Conservation (phyloP, 1,284 basidiomycete species). For the Acaromyces ingoldii region DNA sequence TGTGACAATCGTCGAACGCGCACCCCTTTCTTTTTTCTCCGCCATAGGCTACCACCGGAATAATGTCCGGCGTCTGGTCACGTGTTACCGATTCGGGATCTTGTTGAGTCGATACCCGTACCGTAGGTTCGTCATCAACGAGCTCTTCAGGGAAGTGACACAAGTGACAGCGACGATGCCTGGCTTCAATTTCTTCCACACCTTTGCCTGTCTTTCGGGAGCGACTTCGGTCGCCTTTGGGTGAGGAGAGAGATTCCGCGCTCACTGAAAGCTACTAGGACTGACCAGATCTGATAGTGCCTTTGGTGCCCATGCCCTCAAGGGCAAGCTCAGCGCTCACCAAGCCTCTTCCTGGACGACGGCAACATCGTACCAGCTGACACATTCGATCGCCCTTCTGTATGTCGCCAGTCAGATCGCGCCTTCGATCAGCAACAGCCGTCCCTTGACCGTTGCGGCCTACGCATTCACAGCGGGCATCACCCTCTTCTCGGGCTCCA, state of each 20-base stretch:
- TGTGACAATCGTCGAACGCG: too few relatives aligned
- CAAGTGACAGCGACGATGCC: slow-evolving; percentile 15
- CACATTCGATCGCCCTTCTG: slow-evolving; percentile 45
- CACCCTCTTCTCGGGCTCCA: slow-evolving; percentile 44
- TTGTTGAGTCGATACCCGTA: too few relatives aligned
- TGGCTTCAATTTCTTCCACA: slow-evolving; percentile 21
- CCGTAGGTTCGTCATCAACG: too few relatives aligned
- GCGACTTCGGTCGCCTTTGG: slow-evolving; percentile 30
- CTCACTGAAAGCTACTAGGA: neutral
- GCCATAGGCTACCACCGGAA: too few relatives aligned
- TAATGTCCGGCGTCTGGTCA: too few relatives aligned
- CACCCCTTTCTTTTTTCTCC: too few relatives aligned
- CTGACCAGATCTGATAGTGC: slow-evolving; percentile 14
- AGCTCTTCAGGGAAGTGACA: too few relatives aligned
- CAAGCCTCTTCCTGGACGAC: slow-evolving; percentile 41
- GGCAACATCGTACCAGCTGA: slow-evolving; percentile 42
- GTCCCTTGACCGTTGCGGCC: slow-evolving; percentile 24
- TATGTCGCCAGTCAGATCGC: slow-evolving; percentile 16
- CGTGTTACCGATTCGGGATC: too few relatives aligned
- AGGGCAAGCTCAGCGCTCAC: slow-evolving; percentile 35
- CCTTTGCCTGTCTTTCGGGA: slow-evolving; percentile 33
- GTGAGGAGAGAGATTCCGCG: slow-evolving; percentile 4
- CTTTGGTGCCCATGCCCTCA: slow-evolving; percentile 44
- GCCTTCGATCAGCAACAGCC: slow-evolving; percentile 13
- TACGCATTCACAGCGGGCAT: slow-evolving; percentile 42